These are phyloP conservation scores for Phyllosticta citriasiana DNA, from an alignment of 2,329 filamentous ascomycete species.

Conservation along the genomic window DNA sequence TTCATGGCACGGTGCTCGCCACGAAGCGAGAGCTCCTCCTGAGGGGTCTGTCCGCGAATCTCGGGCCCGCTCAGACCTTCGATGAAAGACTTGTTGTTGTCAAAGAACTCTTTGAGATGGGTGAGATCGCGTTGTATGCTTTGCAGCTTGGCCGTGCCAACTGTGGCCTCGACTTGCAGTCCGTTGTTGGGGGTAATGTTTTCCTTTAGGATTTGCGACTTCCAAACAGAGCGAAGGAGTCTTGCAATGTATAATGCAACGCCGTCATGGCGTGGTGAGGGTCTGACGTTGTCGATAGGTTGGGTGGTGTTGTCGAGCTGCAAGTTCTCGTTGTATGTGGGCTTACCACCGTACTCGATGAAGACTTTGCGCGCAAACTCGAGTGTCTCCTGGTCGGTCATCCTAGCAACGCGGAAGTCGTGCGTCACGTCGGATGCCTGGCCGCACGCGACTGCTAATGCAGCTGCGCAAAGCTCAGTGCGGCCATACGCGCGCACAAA, in stretches of 20 bases:
- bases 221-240: conserved; percentile 85
- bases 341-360: conserved; percentile 84
- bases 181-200: conserved; percentile 47
- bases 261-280: conserved; percentile 83
- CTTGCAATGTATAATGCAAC: conserved; percentile 80
- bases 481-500: conserved; percentile 82
- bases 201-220: conserved; percentile 58
- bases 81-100: conserved; percentile 81
- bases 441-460: conserved; percentile 87
- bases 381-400: conserved; percentile 74
- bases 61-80: conserved; percentile 89
- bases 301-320: conserved; percentile 49
- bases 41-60: conserved; percentile 63
- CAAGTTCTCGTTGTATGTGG: conserved; percentile 71
- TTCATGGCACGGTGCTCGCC: conserved; percentile 90
- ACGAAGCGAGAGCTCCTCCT: conserved; percentile 86
- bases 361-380: conserved; percentile 80
- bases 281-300: conserved; percentile 70
- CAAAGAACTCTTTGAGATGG: conserved; percentile 69
- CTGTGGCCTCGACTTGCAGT: conserved; percentile 54
- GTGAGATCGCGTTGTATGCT: conserved; percentile 72
- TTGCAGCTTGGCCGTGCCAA: conserved; percentile 59
- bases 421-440: conserved; percentile 73
- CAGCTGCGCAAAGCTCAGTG: conserved; percentile 79
- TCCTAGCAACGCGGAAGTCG: conserved; percentile 58